Evolutionary conservation across 371 early-diverging fungal genomes (phyloP), one percentile per base, ranked within the genome.

Genomic region (Apophysomyces variabilis): DNA sequence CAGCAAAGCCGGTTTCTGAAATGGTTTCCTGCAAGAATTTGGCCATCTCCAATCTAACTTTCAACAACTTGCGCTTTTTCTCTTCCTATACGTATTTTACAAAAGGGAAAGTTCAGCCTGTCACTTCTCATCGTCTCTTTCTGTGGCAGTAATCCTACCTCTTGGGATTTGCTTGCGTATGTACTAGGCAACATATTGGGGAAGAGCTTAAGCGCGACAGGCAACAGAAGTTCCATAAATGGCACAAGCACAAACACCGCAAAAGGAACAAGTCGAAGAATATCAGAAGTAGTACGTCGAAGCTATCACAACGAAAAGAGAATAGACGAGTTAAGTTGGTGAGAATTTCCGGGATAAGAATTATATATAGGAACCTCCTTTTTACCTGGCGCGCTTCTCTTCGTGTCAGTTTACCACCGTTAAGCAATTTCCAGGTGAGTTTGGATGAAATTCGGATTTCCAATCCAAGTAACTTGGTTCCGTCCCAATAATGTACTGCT

Each of bases 141-240:
- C 16, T 47, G 7, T 26, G 7, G 9, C 16, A 44, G 5, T 43
- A 13, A 12, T 58, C 58, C 72, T 74, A 88, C 90, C 77, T 85
- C 92, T 66, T 87, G 87, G 69, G 85, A 92, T 76, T 95, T 93
- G 87, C 91, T 90, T 76, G 95, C 96, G 77, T 94, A 99, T 4
- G 99, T 97, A 65, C 92, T 92, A 4, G 99, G 99, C 44, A 99
- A 77, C 95, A 99, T 95, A 73, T 95, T 93, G 39, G 99, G 99
- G 90, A 97, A 99, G 57, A 99, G 76, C 74, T 94, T 93, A 39
- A 99, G 80, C 12, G 94, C 89, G 21, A 99, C 88, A 4, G 99
- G 99, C 32, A 99, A 75, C 26, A 95, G 78, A 12, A 99, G 84
- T 79, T 98, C 97, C 80, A 96, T 90, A 78, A 98, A 98, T 43